Conservation (phyloP, 441 rosid genomes). For the Erysimum pusillum region DNA sequence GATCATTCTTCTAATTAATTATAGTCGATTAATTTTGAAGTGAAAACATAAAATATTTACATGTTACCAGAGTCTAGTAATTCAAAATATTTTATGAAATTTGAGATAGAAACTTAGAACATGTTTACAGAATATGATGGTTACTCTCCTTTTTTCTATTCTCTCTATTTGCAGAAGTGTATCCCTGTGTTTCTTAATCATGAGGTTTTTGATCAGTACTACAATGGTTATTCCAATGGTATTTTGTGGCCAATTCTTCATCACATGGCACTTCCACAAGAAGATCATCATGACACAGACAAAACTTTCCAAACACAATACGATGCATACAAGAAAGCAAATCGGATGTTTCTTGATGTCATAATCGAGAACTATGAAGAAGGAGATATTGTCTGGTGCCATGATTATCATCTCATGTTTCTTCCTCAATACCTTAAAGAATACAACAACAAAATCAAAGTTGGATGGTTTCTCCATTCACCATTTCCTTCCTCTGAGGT, state of each 20-base stretch:
- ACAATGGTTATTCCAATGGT: conserved; percentile 97
- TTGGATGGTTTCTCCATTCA: conserved; percentile 99
- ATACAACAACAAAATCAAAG: conserved; percentile 84
- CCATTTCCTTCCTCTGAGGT: conserved; percentile 99
- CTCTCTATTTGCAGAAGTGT: conserved; percentile 69
- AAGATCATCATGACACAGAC: conserved; percentile 98
- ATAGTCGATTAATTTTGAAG: background rate
- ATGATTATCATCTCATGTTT: conserved; percentile 98
- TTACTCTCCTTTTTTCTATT: background rate
- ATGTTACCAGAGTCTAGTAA: background rate
- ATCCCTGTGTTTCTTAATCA: conserved; percentile 97
- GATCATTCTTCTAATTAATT: background rate
- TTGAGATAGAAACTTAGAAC: background rate
- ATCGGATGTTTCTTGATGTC: conserved; percentile 98
- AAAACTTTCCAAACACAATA: conserved; percentile 98
- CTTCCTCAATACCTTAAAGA: conserved; percentile 96
- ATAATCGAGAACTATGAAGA: conserved; percentile 92
- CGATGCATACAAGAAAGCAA: conserved; percentile 95
- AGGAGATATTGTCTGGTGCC: conserved; percentile 99
- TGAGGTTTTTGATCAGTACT: conserved; percentile 97
- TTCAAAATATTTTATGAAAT: background rate
- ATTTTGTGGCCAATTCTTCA: conserved; percentile 96
- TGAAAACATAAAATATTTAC: background rate
- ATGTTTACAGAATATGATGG: conserved; percentile 1
- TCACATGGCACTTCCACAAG: conserved; percentile 98